Evolutionary conservation across 169 alveolate genomes (phyloP), one percentile per base, ranked within the genome.

Genomic region (Cryptosporidium ubiquitum): DNA sequence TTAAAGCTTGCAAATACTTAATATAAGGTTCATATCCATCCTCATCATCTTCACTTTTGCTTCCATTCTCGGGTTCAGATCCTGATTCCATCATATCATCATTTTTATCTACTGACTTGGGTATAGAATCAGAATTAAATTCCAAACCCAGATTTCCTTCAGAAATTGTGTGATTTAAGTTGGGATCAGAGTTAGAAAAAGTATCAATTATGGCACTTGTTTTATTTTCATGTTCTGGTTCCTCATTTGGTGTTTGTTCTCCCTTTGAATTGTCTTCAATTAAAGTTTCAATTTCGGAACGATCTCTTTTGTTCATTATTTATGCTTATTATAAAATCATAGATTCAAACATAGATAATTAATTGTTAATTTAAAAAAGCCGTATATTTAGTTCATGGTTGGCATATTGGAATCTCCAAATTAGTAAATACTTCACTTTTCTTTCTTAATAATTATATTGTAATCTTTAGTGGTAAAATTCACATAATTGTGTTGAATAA

Each of bases 11-110:
- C 10, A 79, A 55, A 79, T 79, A 79, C 35, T 79, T 79, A 16
- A 79, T 79, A 79, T 79, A 79, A 0, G 89, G 89, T 26, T 79
- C 89, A 66, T 79, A 79, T 14, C 89, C 52, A 16, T 79, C 89
- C 35, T 79, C 89, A 40, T 79, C 89, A 26, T 79, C 89, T 9
- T 39, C 71, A 6, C 39, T 79, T 5, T 47, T 79, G 29, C 20
- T 33, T 40, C 23, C 68, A 14, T 44, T 26, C 1, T 29, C 73
- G 16, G 16, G 29, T 6, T 52, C 49, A 9, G 39, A 26, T 55
- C 66, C 66, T 0, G 9, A 55, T n/a, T 55, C 37, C 12, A 55
- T 20, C 37, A 3, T n/a, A 7, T 23, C 20, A n/a, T 55, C 37
- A 26, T 26, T 55, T 23, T 20, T 9, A n/a, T 26, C 9, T 2